Evolutionary conservation across 257 asterid genomes (phyloP).

Genomic region (Solanum sejunctum): DNA sequence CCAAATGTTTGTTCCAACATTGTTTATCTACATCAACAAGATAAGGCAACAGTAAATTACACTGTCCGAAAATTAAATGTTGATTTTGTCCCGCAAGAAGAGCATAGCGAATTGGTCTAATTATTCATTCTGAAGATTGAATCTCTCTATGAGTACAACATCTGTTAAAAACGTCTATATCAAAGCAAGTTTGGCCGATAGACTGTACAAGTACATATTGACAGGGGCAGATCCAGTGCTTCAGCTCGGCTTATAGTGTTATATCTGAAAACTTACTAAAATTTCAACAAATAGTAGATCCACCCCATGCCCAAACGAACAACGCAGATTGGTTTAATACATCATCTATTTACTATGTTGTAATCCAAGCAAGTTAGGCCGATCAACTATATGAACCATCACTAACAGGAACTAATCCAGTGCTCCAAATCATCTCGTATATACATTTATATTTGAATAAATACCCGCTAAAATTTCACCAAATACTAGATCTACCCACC

Average conservation of each 20-base stretch:
- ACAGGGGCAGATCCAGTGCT: neutral
- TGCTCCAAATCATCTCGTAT: no score
- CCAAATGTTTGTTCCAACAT: slow-evolving; percentile 86
- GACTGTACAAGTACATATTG: neutral
- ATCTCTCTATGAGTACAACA: neutral
- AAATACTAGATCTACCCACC: no score
- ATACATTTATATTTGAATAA: no score
- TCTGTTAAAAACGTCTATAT: neutral
- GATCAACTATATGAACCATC: no score
- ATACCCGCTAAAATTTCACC: no score
- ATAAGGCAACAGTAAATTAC: no score
- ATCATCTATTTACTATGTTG: no score
- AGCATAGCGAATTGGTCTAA: neutral
- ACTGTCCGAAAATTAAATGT: no score
- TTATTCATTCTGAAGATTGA: neutral
- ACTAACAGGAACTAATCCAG: no score
- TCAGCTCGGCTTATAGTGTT: neutral
- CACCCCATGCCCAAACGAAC: no score
- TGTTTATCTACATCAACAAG: slow-evolving; percentile 41
- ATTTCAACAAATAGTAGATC: neutral
- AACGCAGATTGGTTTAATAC: no score
- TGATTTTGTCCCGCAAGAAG: neutral
- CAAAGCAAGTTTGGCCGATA: neutral
- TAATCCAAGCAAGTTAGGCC: no score
- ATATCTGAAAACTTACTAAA: neutral